Base-by-base conservation (phyloP, 768 basidiomycete genomes). In the Panaeolus cyanescens region DNA sequence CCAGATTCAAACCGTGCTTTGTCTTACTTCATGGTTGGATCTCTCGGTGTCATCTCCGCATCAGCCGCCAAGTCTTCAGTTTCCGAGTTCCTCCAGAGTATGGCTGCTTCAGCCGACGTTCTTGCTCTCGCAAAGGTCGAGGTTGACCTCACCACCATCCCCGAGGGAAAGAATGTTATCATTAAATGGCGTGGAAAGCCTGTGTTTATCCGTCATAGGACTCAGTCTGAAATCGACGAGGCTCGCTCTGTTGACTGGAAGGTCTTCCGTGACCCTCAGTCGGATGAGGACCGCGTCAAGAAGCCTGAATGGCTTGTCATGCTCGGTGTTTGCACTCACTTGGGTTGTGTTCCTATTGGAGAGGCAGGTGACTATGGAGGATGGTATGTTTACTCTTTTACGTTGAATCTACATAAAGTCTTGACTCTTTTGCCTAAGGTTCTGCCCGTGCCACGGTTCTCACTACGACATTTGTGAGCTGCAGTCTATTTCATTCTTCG, bases 131-230 rank as follows among this genome's bases (percentile, higher is more conserved):
- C 97, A 63, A 99, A 98, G 81, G 93, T 98, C 63, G 97, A 99
- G 79, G 88, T 99, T 62, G 94, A 96, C 36, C 87, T 99, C 62
- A 77, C 79, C 58, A 80, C 77, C 62, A 99, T 99, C 71, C 97
- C 97, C 34, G 95, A 98, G 84, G 95, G 95, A 76, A 96, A 95
- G 86, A 96, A 96, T 73, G 92, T 91, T 67, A 88, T 96, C 77
- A 92, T 96, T 80, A 95, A 98, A 82, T 99, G 97, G 97, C 92
- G 97, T 71, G 97, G 97, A 75, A 99, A 99, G 84, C 97, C 97
- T 65, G 97, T 99, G 58, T 99, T 99, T 83, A 95, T 99, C 75
- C 88, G 97, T 66, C 97, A 99, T 82, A 88, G 97, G 70, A 99
- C 97, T 13, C 70, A 83, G 59, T 84, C 82, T 59, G 97, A 99